These are phyloP conservation scores for Arthroderma sp. DNA, from an alignment of 2,329 filamentous ascomycete genomes.

Conservation along the genomic window DNA sequence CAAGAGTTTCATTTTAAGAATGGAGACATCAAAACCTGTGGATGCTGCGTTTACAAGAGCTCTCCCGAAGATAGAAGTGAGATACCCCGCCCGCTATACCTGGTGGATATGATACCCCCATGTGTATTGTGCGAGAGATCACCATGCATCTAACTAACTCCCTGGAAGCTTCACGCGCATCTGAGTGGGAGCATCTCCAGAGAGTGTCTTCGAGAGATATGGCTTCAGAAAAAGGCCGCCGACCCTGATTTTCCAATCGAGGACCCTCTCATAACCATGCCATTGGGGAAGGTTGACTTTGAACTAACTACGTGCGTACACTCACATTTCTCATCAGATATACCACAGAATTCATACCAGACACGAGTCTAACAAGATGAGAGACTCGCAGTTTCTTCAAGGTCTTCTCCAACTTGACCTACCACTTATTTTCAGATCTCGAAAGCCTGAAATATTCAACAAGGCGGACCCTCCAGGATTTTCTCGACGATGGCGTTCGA, in stretches of 20 bases:
- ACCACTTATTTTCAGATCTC: constrained; percentile 55
- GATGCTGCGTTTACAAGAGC: constrained; percentile 19
- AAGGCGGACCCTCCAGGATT: constrained; percentile 50
- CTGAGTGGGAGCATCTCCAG: constrained; percentile 66
- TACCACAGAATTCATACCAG: no score
- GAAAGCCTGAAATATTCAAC: constrained; percentile 50
- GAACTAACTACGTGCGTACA: constrained; percentile 47
- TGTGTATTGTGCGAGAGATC: background rate
- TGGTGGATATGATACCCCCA: background rate
- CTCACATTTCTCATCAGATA: background rate
- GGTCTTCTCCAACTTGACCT: constrained; percentile 67
- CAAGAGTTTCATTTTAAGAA: constrained; percentile 3
- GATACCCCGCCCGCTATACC: background rate
- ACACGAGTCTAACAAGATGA: background rate
- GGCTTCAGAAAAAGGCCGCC: constrained; percentile 44
- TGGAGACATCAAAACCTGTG: constrained; percentile 18
- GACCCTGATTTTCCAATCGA: constrained; percentile 42
- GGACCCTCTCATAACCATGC: constrained; percentile 58
- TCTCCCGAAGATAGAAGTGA: constrained; percentile 27
- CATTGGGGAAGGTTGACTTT: constrained; percentile 57
- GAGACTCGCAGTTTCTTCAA: constrained; percentile 52
- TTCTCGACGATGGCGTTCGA: constrained; percentile 55
- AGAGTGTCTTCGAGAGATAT: constrained; percentile 60
- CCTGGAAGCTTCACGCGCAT: constrained; percentile 59
- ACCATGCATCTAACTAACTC: background rate